Evolutionary conservation across 208 protist species (phyloP).

Genomic region (Trichomonas vaginalis): DNA sequence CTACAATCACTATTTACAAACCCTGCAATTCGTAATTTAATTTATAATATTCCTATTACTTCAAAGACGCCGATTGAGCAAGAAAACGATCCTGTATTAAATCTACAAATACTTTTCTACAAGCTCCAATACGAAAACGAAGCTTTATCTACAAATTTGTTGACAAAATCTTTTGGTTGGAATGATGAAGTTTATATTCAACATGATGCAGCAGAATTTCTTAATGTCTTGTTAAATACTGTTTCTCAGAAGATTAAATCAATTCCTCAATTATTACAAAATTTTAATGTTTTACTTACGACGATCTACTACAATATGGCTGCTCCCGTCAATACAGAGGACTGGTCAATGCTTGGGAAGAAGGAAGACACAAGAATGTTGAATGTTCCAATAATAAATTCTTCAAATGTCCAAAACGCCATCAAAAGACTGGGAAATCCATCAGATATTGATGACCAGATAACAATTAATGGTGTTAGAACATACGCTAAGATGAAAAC

Average conservation of each 20-base stretch:
- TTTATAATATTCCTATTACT: not conserved
- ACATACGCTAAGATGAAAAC: not conserved
- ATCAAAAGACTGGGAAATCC: not conserved
- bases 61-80: not conserved
- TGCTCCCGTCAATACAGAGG: not conserved
- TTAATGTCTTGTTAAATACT: not conserved
- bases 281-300: not conserved
- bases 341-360: not conserved
- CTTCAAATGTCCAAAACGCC: not conserved
- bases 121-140: not conserved
- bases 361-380: not conserved
- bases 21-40: conserved; percentile 36
- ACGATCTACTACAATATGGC: not conserved
- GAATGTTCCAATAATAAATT: not conserved
- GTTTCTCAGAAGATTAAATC: not conserved
- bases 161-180: not conserved
- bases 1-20: conserved; percentile 59
- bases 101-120: not conserved
- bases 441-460: not conserved
- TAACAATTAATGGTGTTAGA: not conserved
- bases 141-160: not conserved
- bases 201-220: not conserved
- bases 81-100: not conserved
- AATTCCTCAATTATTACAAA: not conserved
- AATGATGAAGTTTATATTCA: not conserved